Evolutionary conservation across 108 stramenopile species (phyloP), one percentile per base, ranked within the genome.

Genomic region (Fistulifera pelliculosa): DNA sequence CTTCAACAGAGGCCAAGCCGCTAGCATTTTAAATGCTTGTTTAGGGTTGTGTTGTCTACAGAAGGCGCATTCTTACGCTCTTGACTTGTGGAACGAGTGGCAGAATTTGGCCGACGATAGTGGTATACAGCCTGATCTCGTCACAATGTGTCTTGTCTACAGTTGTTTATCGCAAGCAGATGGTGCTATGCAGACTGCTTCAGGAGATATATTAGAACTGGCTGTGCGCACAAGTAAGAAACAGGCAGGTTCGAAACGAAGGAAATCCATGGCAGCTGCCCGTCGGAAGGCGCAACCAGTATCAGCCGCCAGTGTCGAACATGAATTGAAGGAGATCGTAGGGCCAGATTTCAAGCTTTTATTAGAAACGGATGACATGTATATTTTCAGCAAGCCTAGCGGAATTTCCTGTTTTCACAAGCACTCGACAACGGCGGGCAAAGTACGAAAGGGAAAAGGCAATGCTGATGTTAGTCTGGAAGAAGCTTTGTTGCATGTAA

Each of bases 331-430:
- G 47, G 43, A 54, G 41, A 39, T 75, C 0, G 64, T 64, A 38
- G 81, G 81, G 7, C 56, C 52, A 10, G 70, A 81, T 15, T 79
- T 83, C 59, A 25, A 52, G 14, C 55, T 87, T 5, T 56, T 89
- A 22, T 43, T 75, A 24, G 79, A 89, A 50, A 68, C 74, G 1
- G 62, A 75, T 23, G 71, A 81, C n/a, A 55, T 71, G 26, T 21
- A 80, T 21, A 72, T 77, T 11, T 21, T 89, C 18, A 60, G 66
- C 58, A 89, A 89, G 55, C 83, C 87, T 8, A 73, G 71, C 26
- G 87, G 87, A 0, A 65, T 83, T 52, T 61, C 74, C 0, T 85
- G 83, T 39, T 74, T 69, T 68, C 81, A 85, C 41, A 65, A 38
- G 10, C 66, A 58, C 26, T 75, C 49, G 15, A 89, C 86, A 19